Conservation (phyloP, 805 yeast genomes). For the Hanseniaspora thailandica region DNA sequence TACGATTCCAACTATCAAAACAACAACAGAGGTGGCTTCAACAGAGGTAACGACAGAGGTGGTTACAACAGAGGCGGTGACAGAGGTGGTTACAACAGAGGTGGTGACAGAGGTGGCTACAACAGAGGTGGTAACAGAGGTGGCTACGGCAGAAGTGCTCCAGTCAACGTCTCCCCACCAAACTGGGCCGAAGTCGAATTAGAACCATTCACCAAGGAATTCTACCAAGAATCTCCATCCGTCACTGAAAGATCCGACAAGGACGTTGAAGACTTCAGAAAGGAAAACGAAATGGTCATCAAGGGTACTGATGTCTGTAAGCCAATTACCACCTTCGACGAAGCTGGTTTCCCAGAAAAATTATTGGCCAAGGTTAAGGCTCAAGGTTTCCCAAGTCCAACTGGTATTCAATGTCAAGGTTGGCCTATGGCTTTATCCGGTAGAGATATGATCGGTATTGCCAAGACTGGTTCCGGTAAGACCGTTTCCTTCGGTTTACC, state of each 20-base stretch:
- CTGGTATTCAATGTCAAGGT: constrained; percentile 97
- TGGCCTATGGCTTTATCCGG: constrained; percentile 99
- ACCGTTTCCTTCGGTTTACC: constrained; percentile 95
- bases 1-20: constrained; percentile 31
- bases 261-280: constrained; percentile 68
- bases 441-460: constrained; percentile 98
- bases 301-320: constrained; percentile 79
- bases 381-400: constrained; percentile 88
- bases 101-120: constrained; percentile 31
- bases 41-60: constrained; percentile 25
- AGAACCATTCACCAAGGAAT: constrained; percentile 89
- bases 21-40: constrained; percentile 31
- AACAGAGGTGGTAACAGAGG: constrained; percentile 34
- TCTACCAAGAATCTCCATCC: constrained; percentile 72
- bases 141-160: constrained; percentile 29
- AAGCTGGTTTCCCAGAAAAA: constrained; percentile 95
- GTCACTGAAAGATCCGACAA: constrained; percentile 65
- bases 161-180: constrained; percentile 40
- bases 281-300: constrained; percentile 73
- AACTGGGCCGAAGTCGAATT: constrained; percentile 60
- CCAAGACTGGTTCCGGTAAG: constrained; percentile 98
- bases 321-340: constrained; percentile 86
- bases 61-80: constrained; percentile 30
- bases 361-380: constrained; percentile 79
- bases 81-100: constrained; percentile 27